Evolutionary conservation across 352 stramenopile species (phyloP).

Genomic region (Phytophthora aleatoria): DNA sequence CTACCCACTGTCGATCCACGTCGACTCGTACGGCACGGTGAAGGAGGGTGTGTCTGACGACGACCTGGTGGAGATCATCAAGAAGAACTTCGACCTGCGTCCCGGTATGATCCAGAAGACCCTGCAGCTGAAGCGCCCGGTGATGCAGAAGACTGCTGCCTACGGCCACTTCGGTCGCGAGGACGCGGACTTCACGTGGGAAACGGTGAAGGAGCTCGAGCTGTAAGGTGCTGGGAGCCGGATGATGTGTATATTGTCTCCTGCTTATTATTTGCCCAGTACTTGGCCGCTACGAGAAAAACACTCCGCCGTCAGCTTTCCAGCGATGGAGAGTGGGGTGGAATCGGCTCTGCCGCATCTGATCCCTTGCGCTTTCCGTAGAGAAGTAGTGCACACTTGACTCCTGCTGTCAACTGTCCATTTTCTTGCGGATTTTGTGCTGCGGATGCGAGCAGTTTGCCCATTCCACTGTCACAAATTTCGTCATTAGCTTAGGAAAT

Average conservation of each 20-base stretch:
- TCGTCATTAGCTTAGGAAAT: conserved; percentile 31
- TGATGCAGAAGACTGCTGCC: conserved; percentile 98
- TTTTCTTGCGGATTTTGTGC: conserved; percentile 23
- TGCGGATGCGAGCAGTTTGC: conserved; percentile 34
- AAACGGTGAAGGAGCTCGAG: conserved; percentile 94
- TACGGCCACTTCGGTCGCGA: conserved; percentile 99
- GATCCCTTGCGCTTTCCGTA: conserved; percentile 11
- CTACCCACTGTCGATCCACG: conserved; percentile 96
- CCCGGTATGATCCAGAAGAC: conserved; percentile 98
- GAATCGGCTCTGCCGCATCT: conserved; percentile 37
- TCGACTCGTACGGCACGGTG: conserved; percentile 98
- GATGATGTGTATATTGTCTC: conserved; percentile 42
- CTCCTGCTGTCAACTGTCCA: conserved; percentile 48
- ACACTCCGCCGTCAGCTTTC: conserved; percentile 39
- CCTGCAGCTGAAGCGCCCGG: conserved; percentile 96
- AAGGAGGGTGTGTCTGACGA: conserved; percentile 95
- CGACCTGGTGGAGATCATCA: conserved; percentile 97
- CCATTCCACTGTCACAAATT: conserved; percentile 36
- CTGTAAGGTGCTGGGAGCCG: conserved; percentile 47
- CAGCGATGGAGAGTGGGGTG: conserved; percentile 34
- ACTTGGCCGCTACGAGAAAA: conserved; percentile 25
- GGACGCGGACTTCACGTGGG: conserved; percentile 99
- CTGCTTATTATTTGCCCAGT: conserved; percentile 51
- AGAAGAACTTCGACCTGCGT: conserved; percentile 99
- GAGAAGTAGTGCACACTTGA: conserved; percentile 46